Evolutionary conservation across 352 stramenopile species (phyloP).

Genomic region (Phytophthora boehmeriae): DNA sequence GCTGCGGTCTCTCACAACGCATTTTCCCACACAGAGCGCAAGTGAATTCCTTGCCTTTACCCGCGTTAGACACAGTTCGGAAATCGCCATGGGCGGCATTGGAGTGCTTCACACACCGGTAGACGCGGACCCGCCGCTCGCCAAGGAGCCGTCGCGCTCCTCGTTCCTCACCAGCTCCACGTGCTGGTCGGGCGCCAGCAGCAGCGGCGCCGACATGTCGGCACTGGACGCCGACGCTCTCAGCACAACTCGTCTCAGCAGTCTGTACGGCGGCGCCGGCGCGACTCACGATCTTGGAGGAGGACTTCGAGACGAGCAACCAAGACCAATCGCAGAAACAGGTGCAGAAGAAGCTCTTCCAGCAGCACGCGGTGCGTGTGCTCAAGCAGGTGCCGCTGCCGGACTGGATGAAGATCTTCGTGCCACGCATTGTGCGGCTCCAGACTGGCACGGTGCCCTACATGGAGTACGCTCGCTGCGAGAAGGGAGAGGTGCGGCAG

Average conservation of each 20-base stretch:
- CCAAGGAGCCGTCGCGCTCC: constrained; percentile 42
- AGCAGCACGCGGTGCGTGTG: constrained; percentile 47
- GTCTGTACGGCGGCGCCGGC: constrained; percentile 33
- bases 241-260: constrained; percentile 42
- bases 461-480: constrained; percentile 68
- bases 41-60: neutral
- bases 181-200: constrained; percentile 47
- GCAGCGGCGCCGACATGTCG: constrained; percentile 35
- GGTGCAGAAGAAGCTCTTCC: constrained; percentile 62
- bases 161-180: constrained; percentile 60
- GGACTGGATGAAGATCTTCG: constrained; percentile 83
- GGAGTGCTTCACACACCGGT: no score
- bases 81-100: constrained; percentile 20
- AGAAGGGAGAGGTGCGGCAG: constrained; percentile 61
- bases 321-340: constrained; percentile 43
- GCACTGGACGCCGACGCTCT: constrained; percentile 43
- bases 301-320: constrained; percentile 32
- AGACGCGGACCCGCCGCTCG: constrained; percentile 18
- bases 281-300: constrained; percentile 38
- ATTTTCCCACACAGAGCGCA: constrained; percentile 22
- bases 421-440: constrained; percentile 62
- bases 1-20: neutral
- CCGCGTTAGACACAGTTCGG: constrained; percentile 8
- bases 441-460: constrained; percentile 66
- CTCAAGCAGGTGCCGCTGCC: constrained; percentile 71